Evolutionary conservation across 345 rosid species (phyloP).

Genomic region (Toxicodendron radicans): DNA sequence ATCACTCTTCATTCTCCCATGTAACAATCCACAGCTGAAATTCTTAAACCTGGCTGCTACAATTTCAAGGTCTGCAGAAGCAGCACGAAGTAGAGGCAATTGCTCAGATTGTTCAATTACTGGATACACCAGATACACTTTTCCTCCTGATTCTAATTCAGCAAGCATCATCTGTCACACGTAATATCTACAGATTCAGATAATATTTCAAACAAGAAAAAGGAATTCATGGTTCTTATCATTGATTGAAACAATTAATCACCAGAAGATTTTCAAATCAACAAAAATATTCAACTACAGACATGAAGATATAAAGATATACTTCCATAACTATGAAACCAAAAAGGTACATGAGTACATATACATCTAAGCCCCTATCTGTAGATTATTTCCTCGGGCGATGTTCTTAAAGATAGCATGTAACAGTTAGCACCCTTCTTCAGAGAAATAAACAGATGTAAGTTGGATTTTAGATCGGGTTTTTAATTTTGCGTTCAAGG

Average conservation of each 20-base stretch:
- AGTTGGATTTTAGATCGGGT: not conserved
- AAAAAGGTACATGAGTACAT: no score
- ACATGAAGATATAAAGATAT: not conserved
- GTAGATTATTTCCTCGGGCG: not conserved
- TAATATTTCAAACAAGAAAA: not conserved
- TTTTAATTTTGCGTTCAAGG: no score
- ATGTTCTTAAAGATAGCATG: not conserved
- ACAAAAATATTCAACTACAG: not conserved
- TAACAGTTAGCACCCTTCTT: not conserved
- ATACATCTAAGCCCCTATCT: not conserved
- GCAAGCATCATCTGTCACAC: conserved; percentile 73
- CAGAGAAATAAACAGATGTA: not conserved
- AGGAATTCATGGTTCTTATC: not conserved
- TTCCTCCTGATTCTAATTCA: conserved; percentile 77
- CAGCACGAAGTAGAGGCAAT: conserved; percentile 94
- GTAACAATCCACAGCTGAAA: conserved; percentile 82
- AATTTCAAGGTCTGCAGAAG: conserved; percentile 68
- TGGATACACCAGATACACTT: conserved; percentile 82
- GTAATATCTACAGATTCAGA: not conserved
- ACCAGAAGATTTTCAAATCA: not conserved
- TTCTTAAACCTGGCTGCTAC: conserved; percentile 54
- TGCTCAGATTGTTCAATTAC: conserved; percentile 90
- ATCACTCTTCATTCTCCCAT: conserved; percentile 87
- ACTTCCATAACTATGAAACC: not conserved
- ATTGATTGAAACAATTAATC: not conserved